These are phyloP conservation scores for Suillus luteus DNA, from an alignment of 768 basidiomycete species.

Conservation along the genomic window DNA sequence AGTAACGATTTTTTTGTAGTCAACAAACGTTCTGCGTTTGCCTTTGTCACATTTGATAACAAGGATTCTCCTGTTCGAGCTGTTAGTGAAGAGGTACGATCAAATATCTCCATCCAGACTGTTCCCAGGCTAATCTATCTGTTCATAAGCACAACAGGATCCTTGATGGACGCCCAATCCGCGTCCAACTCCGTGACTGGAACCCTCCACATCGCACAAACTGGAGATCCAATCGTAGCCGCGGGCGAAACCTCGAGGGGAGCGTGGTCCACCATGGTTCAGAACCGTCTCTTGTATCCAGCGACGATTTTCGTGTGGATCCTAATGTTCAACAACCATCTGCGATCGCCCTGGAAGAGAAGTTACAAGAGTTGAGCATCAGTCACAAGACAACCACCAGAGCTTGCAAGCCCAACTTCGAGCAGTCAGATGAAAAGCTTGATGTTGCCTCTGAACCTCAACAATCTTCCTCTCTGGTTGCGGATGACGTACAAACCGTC, in stretches of 20 bases:
- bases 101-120: neutral
- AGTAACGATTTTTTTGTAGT: constrained; percentile 37
- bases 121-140: constrained; percentile 13
- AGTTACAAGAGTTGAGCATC: constrained; percentile 18
- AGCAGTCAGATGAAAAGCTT: constrained; percentile 4
- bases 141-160: constrained; percentile 66
- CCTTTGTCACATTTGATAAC: constrained; percentile 73
- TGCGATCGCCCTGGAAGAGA: constrained; percentile 14
- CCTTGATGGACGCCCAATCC: constrained; percentile 68
- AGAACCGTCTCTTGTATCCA: constrained; percentile 19
- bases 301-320: constrained; percentile 18
- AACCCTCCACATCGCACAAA: constrained; percentile 53
- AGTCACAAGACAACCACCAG: constrained; percentile 10
- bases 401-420: neutral
- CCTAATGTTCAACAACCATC: constrained; percentile 14
- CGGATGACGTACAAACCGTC: constrained; percentile 2
- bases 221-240: constrained; percentile 39
- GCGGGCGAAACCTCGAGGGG: constrained; percentile 40
- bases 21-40: constrained; percentile 70
- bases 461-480: neutral
- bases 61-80: constrained; percentile 67
- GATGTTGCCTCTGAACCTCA: neutral
- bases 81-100: constrained; percentile 59
- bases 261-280: constrained; percentile 31
- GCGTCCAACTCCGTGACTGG: constrained; percentile 74